Base-by-base conservation (phyloP, 225 moss, liverwort and hornwort genomes). In the Lunularia cruciata region DNA sequence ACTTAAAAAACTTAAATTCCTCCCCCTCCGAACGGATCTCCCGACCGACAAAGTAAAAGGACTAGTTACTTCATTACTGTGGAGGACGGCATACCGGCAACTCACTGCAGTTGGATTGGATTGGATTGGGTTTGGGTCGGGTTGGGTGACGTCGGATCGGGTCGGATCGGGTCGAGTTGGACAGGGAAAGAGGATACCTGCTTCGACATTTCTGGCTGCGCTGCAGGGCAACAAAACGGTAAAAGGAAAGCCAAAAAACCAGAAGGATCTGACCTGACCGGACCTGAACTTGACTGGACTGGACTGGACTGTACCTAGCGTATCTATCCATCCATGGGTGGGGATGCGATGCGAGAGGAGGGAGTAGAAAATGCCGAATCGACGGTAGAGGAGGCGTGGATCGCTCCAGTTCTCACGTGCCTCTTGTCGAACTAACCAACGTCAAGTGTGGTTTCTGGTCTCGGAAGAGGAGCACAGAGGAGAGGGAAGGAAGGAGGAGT, bases 1-100 rank as follows among this genome's bases (percentile, higher is more conserved):
- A 56, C 55, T 56, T 30, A 56, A 56, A 56, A 56, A 56, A 56
- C n/a, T n/a, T 56, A 30, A 56, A 43, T 28, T 56, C 55, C 55
- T 31, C 55, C 31, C n/a, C 55, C 28, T 56, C 55, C 55, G 31
- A 56, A 56, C 30, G 55, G 55, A 56, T 56, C 16, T 15, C 55
- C 55, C 55, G 55, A 56, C 55, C 55, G 55, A 31, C 55, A 13
- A 53, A 20, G 19, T 2, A 26, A 47, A 6, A 19, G 47, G n/a
- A n/a, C n/a, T n/a, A n/a, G n/a, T n/a, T n/a, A n/a, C n/a, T n/a
- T n/a, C n/a, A n/a, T n/a, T n/a, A n/a, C n/a, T n/a, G n/a, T n/a
- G n/a, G n/a, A n/a, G n/a, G n/a, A n/a, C n/a, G n/a, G n/a, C n/a
- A n/a, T n/a, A n/a, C n/a, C n/a, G n/a, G n/a, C n/a, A n/a, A n/a